phyloP scores from a whole-genome alignment of 257 asterid genomes.

The Mitragyna speciosa region DNA sequence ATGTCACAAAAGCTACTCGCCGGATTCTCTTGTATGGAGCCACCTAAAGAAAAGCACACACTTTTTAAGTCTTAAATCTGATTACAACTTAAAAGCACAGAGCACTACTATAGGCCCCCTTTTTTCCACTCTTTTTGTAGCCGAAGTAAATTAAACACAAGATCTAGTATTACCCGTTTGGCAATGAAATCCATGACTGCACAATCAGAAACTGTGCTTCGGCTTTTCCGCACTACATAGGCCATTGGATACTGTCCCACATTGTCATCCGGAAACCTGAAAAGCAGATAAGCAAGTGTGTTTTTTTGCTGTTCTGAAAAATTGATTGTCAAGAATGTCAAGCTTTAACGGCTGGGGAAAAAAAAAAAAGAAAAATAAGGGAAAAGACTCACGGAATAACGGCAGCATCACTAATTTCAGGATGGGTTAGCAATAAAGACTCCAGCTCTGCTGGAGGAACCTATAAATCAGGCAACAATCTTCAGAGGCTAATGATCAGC shows the following conservation, averaged over 20 bases:
- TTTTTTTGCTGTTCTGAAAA: too few relatives aligned
- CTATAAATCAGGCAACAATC: conserved; percentile 24
- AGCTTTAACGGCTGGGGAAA: background rate
- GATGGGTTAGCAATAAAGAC: conserved; percentile 71
- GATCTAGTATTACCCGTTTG: conserved; percentile 47
- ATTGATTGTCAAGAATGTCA: background rate
- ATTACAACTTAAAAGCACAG: too few relatives aligned
- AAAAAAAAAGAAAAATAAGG: background rate
- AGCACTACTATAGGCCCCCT: too few relatives aligned
- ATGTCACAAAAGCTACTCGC: conserved; percentile 66
- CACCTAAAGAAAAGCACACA: conserved; percentile 41
- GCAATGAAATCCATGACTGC: conserved; percentile 70
- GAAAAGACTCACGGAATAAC: conserved; percentile 68
- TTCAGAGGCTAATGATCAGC: background rate
- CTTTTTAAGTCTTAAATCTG: background rate
- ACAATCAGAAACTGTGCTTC: conserved; percentile 42
- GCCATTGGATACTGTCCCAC: conserved; percentile 95
- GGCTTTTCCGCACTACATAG: conserved; percentile 62
- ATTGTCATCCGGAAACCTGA: conserved; percentile 75
- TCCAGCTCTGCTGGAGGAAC: conserved; percentile 96
- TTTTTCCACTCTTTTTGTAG: too few relatives aligned
- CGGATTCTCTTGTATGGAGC: conserved; percentile 94
- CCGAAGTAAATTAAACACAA: too few relatives aligned
- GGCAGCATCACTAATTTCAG: conserved; percentile 75
- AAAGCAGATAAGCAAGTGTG: too few relatives aligned